phyloP scores from a whole-genome alignment of 106 monocot genomes.

The Apostasia ramifera region DNA sequence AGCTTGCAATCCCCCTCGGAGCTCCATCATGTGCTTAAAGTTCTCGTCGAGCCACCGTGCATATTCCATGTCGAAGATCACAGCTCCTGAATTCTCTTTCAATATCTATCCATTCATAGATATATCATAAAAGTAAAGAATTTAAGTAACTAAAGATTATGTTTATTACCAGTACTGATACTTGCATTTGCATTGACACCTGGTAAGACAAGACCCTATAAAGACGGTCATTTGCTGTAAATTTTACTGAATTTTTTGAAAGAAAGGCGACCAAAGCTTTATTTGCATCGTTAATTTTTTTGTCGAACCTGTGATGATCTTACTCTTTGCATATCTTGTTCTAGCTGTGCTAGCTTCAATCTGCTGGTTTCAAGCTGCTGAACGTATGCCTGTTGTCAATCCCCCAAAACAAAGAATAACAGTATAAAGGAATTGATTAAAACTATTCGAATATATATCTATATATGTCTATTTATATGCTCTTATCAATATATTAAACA shows the following conservation, averaged over 20 bases:
- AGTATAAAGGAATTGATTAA: no score
- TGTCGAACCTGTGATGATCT: constrained; percentile 62
- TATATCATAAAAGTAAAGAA: neutral
- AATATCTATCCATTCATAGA: neutral
- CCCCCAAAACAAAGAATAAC: neutral
- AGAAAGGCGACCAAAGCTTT: neutral
- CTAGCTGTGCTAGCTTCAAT: constrained; percentile 52
- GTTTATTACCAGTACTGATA: constrained; percentile 57
- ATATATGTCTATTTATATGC: no score
- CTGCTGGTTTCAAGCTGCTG: constrained; percentile 68
- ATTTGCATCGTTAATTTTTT: neutral
- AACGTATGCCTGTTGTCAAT: constrained; percentile 52
- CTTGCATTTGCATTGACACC: constrained; percentile 49
- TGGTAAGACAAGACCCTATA: constrained; percentile 63
- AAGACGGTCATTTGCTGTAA: neutral
- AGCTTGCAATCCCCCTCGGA: constrained; percentile 52
- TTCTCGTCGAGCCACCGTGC: constrained; percentile 75
- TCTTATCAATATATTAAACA: no score
- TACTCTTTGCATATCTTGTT: constrained; percentile 71
- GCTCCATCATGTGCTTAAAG: constrained; percentile 54
- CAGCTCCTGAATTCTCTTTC: constrained; percentile 25
- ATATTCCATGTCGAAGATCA: constrained; percentile 86
- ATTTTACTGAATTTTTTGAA: neutral
- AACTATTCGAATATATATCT: no score
- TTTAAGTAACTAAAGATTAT: neutral